Conservation (phyloP, 2,329 filamentous ascomycete genomes). For the Thelonectria blattea region DNA sequence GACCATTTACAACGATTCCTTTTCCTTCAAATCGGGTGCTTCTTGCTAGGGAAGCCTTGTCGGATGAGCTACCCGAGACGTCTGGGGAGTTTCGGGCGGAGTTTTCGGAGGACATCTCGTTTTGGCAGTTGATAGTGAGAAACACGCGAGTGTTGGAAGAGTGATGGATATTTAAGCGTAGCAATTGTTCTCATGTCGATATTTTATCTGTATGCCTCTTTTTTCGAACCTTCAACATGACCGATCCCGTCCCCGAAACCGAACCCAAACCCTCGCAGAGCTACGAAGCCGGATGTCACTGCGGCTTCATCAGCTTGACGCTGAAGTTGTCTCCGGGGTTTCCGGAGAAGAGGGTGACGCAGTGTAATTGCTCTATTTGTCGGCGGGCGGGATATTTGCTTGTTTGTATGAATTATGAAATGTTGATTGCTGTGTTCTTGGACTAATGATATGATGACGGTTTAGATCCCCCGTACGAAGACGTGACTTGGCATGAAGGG, state of each 20-base stretch:
- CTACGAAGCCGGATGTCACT: slow-evolving; percentile 60
- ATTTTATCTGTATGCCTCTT: neutral
- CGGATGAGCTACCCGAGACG: neutral
- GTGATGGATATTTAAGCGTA: neutral
- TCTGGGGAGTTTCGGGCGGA: neutral
- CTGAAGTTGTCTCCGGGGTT: slow-evolving; percentile 56
- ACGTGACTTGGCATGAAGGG: slow-evolving; percentile 52
- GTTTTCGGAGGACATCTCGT: neutral
- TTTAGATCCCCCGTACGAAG: slow-evolving; percentile 48
- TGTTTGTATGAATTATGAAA: no score
- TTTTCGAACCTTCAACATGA: neutral
- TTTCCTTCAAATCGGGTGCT: neutral
- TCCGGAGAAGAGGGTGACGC: slow-evolving; percentile 50
- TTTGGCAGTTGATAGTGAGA: neutral
- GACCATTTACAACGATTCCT: no score
- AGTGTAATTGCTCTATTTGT: slow-evolving; percentile 62
- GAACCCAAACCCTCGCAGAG: slow-evolving; percentile 39
- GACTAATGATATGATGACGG: no score
- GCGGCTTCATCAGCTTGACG: slow-evolving; percentile 56
- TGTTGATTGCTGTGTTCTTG: no score
- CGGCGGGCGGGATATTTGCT: slow-evolving; percentile 57
- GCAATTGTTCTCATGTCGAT: neutral
- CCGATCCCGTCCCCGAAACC: slow-evolving; percentile 15
- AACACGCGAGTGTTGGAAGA: neutral
- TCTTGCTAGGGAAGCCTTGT: neutral